phyloP scores from a whole-genome alignment of 129 eudicot species.

The Deinandra increscens region DNA sequence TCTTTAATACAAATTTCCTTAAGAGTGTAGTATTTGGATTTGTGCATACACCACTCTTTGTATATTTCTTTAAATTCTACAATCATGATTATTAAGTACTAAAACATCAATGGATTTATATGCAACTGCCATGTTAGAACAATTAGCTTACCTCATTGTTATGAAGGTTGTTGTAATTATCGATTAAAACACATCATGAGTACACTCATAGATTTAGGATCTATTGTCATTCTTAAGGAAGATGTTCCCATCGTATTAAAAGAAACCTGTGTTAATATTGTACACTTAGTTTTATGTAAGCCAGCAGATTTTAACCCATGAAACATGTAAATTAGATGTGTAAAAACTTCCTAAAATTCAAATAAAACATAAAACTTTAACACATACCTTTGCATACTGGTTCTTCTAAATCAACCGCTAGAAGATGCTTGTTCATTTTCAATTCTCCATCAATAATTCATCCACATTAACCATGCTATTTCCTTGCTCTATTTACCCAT shows the following conservation, averaged over 20 bases:
- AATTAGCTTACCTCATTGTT: too few relatives aligned
- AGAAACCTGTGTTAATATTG: constrained; percentile 61
- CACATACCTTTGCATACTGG: constrained; percentile 86
- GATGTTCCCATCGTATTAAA: constrained; percentile 88
- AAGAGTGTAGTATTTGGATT: too few relatives aligned
- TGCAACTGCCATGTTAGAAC: too few relatives aligned
- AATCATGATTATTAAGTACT: too few relatives aligned
- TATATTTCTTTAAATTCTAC: too few relatives aligned
- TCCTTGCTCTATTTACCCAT: constrained; percentile 32
- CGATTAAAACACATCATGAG: constrained; percentile 3
- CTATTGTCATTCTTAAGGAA: constrained; percentile 77
- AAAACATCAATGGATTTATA: too few relatives aligned
- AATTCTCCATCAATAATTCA: constrained; percentile 71
- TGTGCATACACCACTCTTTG: too few relatives aligned
- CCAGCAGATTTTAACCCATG: neutral
- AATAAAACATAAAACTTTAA: neutral
- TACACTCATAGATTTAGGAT: constrained; percentile 85
- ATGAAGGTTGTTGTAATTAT: neutral
- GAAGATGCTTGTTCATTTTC: constrained; percentile 91
- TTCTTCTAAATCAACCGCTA: constrained; percentile 84
- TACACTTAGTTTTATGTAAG: constrained; percentile 13
- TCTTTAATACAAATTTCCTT: too few relatives aligned
- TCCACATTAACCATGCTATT: constrained; percentile 73
- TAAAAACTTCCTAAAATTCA: neutral
- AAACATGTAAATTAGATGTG: neutral